Conservation (phyloP, 148 eudicot genomes). For the Nepenthes mirabilis region DNA sequence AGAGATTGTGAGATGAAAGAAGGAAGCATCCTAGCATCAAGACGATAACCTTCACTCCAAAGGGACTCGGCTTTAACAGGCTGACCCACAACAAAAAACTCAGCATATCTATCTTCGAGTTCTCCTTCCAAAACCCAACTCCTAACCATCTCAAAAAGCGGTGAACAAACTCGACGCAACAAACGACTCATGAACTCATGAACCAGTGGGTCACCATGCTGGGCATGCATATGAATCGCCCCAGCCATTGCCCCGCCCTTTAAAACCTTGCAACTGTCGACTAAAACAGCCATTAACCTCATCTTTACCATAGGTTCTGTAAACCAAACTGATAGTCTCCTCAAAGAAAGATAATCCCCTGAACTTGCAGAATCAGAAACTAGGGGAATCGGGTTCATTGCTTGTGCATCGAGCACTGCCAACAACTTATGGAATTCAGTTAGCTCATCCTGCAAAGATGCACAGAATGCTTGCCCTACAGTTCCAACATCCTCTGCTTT, state of each 20-base stretch:
- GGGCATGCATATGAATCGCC: constrained; percentile 94
- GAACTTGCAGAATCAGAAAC: constrained; percentile 54
- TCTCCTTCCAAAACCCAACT: constrained; percentile 99
- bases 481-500: constrained; percentile 84
- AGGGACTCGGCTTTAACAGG: constrained; percentile 88
- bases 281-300: constrained; percentile 92
- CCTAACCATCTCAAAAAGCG: constrained; percentile 98
- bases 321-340: constrained; percentile 91
- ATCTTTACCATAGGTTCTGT: constrained; percentile 90
- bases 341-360: constrained; percentile 64
- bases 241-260: constrained; percentile 98
- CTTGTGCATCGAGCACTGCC: constrained; percentile 82
- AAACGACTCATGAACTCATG: constrained; percentile 81
- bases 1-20: constrained; percentile 91
- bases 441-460: constrained; percentile 90
- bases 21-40: constrained; percentile 86
- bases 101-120: constrained; percentile 87
- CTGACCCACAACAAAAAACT: constrained; percentile 81
- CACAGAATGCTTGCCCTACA: constrained; percentile 92
- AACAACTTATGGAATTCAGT: constrained; percentile 84
- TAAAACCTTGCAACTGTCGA: constrained; percentile 80
- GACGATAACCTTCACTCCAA: constrained; percentile 91
- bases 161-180: constrained; percentile 81
- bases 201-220: constrained; percentile 92
- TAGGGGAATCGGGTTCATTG: constrained; percentile 87